phyloP scores from a whole-genome alignment of 2,329 filamentous ascomycete species.

The Calycina marina region DNA sequence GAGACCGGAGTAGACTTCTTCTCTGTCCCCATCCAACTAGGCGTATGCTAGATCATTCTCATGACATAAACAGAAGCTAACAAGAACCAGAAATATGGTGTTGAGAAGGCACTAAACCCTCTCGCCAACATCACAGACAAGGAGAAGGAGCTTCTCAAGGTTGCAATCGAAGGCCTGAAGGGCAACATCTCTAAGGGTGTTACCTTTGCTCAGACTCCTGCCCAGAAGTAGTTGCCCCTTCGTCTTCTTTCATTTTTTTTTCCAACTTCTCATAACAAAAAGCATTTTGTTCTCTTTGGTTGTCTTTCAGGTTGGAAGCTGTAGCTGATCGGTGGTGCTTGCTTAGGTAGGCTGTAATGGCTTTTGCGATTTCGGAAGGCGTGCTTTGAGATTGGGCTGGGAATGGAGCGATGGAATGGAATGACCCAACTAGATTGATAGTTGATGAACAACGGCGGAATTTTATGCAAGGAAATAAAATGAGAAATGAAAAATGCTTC shows the following conservation, averaged over 20 bases:
- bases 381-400: no score
- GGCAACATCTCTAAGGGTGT: conserved; percentile 92
- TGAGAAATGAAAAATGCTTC: no score
- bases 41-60: conserved; percentile 44
- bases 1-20: conserved; percentile 97
- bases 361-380: no score
- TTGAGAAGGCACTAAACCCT: conserved; percentile 81
- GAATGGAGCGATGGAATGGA: conserved; percentile 1
- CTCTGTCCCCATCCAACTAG: conserved; percentile 86
- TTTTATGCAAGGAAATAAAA: no score
- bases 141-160: conserved; percentile 77
- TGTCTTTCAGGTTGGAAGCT: conserved; percentile 9
- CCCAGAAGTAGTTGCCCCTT: conserved; percentile 61
- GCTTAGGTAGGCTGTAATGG: conserved; percentile 30
- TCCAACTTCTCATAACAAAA: neutral
- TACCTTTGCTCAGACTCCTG: conserved; percentile 74
- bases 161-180: conserved; percentile 63
- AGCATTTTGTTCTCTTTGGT: neutral
- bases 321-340: conserved; percentile 21
- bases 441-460: neutral
- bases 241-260: conserved; percentile 4
- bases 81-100: conserved; percentile 56
- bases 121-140: conserved; percentile 64
- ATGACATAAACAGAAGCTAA: conserved; percentile 12
- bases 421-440: neutral